Evolutionary conservation across 805 yeast genomes (phyloP).

Genomic region (Wickerhamiella nectarea): DNA sequence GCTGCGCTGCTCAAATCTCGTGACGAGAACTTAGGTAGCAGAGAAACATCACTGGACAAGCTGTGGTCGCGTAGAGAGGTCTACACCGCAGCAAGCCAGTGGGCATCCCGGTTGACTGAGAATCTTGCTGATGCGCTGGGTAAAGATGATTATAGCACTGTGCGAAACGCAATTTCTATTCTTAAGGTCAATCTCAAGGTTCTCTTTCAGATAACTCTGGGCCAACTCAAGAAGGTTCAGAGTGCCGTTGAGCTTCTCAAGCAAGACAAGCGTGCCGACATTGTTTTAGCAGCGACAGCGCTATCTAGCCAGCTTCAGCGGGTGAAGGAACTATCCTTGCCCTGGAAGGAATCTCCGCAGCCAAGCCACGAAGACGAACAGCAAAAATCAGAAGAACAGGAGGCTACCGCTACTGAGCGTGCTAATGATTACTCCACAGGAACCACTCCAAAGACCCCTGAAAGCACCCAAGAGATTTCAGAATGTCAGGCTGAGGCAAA

Average conservation of each 20-base stretch:
- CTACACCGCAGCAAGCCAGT: conserved; percentile 12
- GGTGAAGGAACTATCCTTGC: background rate
- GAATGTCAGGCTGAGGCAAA: too few relatives aligned
- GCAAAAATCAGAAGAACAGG: too few relatives aligned
- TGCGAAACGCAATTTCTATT: conserved; percentile 67
- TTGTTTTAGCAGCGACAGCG: background rate
- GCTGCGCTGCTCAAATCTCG: conserved; percentile 10
- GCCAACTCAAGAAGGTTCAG: conserved; percentile 40
- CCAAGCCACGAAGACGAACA: background rate
- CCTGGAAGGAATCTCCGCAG: background rate
- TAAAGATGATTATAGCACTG: conserved; percentile 49
- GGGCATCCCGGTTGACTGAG: conserved; percentile 20
- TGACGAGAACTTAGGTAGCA: background rate
- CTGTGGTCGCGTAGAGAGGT: conserved; percentile 24
- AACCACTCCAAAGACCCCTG: too few relatives aligned
- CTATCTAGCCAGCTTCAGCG: background rate
- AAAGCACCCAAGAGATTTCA: too few relatives aligned
- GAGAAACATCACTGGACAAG: conserved; percentile 12
- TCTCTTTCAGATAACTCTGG: conserved; percentile 27
- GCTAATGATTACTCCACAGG: too few relatives aligned
- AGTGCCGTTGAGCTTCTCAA: conserved; percentile 31
- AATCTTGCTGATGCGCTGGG: conserved; percentile 33
- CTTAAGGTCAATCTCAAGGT: conserved; percentile 36
- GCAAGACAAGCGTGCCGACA: background rate
- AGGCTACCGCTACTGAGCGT: too few relatives aligned